phyloP scores from a whole-genome alignment of 805 yeast species.

The Zygosaccharomyces lentus region DNA sequence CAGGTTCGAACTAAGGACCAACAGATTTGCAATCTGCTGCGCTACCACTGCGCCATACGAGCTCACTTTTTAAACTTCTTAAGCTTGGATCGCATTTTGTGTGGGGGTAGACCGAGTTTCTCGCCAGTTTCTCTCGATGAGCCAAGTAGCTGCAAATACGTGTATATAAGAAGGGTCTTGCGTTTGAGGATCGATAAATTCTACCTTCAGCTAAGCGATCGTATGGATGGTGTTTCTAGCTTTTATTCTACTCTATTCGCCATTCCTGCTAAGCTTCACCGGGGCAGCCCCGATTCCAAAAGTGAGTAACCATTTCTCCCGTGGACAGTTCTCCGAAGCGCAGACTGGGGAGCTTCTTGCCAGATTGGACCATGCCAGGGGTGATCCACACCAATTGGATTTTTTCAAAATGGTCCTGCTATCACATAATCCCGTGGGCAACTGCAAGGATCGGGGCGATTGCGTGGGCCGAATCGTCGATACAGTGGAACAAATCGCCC shows the following conservation, averaged over 20 bases:
- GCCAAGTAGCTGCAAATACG: too few relatives aligned
- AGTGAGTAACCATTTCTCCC: not conserved
- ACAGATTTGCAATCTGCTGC: slow-evolving; percentile 98
- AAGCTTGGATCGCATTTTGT: not conserved
- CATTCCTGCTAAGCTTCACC: not conserved
- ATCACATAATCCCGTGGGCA: not conserved
- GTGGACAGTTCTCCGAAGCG: not conserved
- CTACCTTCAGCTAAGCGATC: not conserved
- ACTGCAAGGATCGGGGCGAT: not conserved
- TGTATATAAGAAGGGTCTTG: too few relatives aligned
- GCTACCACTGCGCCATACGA: slow-evolving; percentile 96
- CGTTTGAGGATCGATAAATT: too few relatives aligned
- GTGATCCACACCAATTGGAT: slow-evolving; percentile 4
- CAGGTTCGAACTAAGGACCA: slow-evolving; percentile 98
- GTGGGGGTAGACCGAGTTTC: not conserved
- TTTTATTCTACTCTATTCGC: not conserved
- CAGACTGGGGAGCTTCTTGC: slow-evolving; percentile 2
- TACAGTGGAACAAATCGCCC: slow-evolving; percentile 6
- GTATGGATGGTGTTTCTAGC: not conserved
- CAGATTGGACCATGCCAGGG: slow-evolving; percentile 10
- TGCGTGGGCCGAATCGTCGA: slow-evolving; percentile 6
- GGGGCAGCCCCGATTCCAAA: not conserved
- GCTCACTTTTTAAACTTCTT: slow-evolving; percentile 35
- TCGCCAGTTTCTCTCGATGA: not conserved
- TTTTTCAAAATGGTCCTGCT: slow-evolving; percentile 5